Evolutionary conservation across 2,329 filamentous ascomycete species (phyloP).

Genomic region (Botryotinia calthae): DNA sequence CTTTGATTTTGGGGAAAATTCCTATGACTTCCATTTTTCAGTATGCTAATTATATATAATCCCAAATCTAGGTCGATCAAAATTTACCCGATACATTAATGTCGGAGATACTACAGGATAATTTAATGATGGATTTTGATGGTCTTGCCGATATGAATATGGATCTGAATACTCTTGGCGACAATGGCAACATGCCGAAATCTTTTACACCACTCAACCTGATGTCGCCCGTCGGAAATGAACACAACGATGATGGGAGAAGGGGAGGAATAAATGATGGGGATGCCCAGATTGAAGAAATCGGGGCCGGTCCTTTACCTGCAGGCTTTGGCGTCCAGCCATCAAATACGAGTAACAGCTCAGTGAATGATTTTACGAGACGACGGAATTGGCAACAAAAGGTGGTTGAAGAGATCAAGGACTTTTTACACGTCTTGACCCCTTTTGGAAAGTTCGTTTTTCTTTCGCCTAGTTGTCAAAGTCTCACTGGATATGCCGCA

Average conservation of each 20-base stretch:
- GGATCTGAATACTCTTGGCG: constrained; percentile 40
- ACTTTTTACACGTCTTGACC: constrained; percentile 84
- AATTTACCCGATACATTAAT: constrained; percentile 36
- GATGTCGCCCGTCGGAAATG: constrained; percentile 26
- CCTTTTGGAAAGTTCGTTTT: constrained; percentile 81
- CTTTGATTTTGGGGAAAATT: not conserved
- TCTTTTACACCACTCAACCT: constrained; percentile 34
- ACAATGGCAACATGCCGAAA: constrained; percentile 26
- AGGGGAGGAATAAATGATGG: constrained; percentile 18
- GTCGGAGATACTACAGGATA: constrained; percentile 46
- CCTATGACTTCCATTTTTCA: not conserved
- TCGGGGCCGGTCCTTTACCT: constrained; percentile 37
- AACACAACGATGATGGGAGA: constrained; percentile 24
- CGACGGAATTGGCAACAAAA: constrained; percentile 80
- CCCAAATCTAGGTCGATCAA: constrained; percentile 21
- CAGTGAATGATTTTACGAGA: constrained; percentile 64
- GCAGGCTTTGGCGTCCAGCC: constrained; percentile 35
- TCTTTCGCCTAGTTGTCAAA: constrained; percentile 74
- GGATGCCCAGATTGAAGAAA: constrained; percentile 32
- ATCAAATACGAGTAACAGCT: constrained; percentile 45
- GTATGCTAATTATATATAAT: constrained; percentile 13
- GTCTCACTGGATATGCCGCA: constrained; percentile 71
- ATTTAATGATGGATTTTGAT: constrained; percentile 42
- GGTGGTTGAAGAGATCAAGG: constrained; percentile 84
- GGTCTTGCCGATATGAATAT: constrained; percentile 46